A percentile compares a stretch with the other conserved stretches of the same genome.
phyloP scores from a whole-genome alignment of 106 monocot species.

The Platanthera zijinensis region DNA sequence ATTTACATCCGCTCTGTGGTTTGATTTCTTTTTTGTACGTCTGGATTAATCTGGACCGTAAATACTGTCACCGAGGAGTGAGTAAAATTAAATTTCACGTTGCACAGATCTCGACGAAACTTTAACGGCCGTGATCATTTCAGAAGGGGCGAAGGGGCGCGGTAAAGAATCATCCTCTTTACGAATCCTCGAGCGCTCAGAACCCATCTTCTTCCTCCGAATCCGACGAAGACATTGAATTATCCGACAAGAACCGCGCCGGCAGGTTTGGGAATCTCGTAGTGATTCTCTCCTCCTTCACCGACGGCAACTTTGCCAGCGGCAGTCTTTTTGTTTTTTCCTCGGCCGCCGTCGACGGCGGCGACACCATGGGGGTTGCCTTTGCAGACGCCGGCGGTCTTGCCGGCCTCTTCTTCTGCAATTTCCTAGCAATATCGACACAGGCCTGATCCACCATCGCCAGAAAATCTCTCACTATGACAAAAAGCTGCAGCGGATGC shows the following conservation, averaged over 20 bases:
- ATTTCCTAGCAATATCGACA: constrained; percentile 34
- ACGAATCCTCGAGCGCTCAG: neutral
- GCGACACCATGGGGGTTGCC: too few relatives aligned
- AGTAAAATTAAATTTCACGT: too few relatives aligned
- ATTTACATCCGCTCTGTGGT: too few relatives aligned
- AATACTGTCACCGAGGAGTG: too few relatives aligned
- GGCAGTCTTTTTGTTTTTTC: neutral
- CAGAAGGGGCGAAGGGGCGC: too few relatives aligned
- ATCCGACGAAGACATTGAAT: constrained; percentile 25
- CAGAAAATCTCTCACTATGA: constrained; percentile 51
- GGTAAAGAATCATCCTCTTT: too few relatives aligned
- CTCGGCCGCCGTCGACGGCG: neutral
- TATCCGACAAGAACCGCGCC: constrained; percentile 45
- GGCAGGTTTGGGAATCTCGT: constrained; percentile 63
- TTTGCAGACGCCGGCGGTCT: too few relatives aligned
- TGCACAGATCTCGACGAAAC: too few relatives aligned
- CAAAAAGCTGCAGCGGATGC: constrained; percentile 46
- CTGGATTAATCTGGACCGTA: too few relatives aligned
- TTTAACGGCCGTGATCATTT: too few relatives aligned
- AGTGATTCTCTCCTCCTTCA: constrained; percentile 19
- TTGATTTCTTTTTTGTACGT: too few relatives aligned
- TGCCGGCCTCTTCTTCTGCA: constrained; percentile 41
- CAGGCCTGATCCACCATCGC: constrained; percentile 57
- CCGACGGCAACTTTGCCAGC: neutral
- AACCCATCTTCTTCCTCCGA: constrained; percentile 31